phyloP scores from a whole-genome alignment of 2,329 filamentous ascomycete genomes.

The Cladosporium velox region DNA sequence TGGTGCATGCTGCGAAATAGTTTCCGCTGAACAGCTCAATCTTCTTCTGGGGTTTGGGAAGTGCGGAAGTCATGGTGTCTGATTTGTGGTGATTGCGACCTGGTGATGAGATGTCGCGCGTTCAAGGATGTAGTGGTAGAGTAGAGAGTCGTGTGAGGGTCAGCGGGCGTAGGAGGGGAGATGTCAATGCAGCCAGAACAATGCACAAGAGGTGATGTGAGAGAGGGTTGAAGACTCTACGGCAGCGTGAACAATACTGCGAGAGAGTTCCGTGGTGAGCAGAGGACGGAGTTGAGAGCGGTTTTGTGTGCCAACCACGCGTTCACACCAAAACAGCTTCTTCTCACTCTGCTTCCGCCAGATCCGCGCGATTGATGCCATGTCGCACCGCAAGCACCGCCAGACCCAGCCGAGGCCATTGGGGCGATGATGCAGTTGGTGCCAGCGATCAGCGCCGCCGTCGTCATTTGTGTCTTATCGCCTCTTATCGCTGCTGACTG shows the following conservation, averaged over 20 bases:
- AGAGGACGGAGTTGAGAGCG: background rate
- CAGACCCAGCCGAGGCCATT: constrained; percentile 9
- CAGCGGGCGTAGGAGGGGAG: background rate
- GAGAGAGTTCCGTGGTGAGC: too few species aligned
- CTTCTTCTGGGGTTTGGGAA: constrained; percentile 65
- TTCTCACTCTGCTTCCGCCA: background rate
- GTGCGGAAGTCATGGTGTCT: constrained; percentile 4
- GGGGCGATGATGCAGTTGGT: constrained; percentile 3
- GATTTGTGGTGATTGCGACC: background rate
- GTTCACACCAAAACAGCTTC: background rate
- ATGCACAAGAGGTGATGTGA: background rate
- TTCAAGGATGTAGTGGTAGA: background rate
- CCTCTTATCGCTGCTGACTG: constrained; percentile 18
- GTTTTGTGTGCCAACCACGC: background rate
- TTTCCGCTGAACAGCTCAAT: constrained; percentile 78
- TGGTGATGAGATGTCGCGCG: background rate
- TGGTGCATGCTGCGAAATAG: constrained; percentile 83
- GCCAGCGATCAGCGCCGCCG: constrained; percentile 7
- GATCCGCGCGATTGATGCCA: constrained; percentile 9
- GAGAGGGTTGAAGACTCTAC: background rate
- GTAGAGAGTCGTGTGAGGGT: background rate
- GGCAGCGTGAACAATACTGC: too few species aligned
- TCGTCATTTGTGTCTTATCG: constrained; percentile 17
- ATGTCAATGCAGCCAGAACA: background rate
- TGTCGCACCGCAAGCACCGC: constrained; percentile 10